A percentile compares a stretch with the other conserved stretches of the same genome.
phyloP scores from a whole-genome alignment of 257 asterid genomes.

The Ehretia macrophylla region DNA sequence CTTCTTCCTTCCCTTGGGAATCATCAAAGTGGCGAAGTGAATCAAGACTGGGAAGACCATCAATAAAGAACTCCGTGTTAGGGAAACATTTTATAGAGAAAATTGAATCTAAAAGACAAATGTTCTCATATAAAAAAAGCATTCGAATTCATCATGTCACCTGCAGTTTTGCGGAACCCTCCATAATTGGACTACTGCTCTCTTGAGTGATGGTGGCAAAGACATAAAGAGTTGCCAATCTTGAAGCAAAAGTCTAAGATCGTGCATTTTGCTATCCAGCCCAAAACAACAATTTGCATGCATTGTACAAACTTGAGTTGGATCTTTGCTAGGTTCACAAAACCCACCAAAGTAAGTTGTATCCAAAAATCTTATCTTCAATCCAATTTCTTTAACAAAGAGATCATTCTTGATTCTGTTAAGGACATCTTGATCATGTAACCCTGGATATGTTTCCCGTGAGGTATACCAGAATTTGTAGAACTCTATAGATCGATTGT shows the following conservation, averaged over 20 bases:
- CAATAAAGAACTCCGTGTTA: constrained; percentile 6
- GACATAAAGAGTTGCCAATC: constrained; percentile 59
- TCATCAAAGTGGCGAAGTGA: constrained; percentile 20
- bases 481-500: constrained; percentile 55
- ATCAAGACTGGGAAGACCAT: constrained; percentile 41
- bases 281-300: constrained; percentile 83
- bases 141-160: constrained; percentile 31
- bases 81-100: neutral
- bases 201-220: constrained; percentile 26
- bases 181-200: constrained; percentile 40
- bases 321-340: constrained; percentile 73
- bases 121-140: neutral
- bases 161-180: constrained; percentile 78
- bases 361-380: constrained; percentile 54
- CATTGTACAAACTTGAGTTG: constrained; percentile 64
- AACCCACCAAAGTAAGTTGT: constrained; percentile 66
- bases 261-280: constrained; percentile 58
- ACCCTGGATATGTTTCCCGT: constrained; percentile 41
- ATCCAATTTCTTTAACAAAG: constrained; percentile 37
- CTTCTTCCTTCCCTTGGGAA: constrained; percentile 7
- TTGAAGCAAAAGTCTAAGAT: constrained; percentile 59
- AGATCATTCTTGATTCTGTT: constrained; percentile 48
- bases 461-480: constrained; percentile 71
- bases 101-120: neutral
- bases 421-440: constrained; percentile 77